These are phyloP conservation scores for Aspergillus fijiensis DNA, from an alignment of 2,329 filamentous ascomycete species.

Conservation along the genomic window DNA sequence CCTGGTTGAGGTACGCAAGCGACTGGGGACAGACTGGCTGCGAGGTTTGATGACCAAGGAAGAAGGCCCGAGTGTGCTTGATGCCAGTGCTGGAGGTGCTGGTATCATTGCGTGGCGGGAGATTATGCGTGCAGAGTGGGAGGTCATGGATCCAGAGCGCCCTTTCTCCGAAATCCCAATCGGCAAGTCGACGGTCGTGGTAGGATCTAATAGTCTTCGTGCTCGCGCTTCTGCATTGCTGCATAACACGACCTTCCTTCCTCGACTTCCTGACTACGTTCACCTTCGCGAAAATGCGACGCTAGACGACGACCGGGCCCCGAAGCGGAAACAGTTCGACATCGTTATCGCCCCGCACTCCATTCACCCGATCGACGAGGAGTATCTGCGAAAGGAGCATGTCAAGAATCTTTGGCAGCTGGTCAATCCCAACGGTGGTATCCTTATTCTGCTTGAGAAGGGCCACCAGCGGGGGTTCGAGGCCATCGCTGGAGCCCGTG, in stretches of 20 bases:
- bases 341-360: conserved; percentile 86
- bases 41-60: conserved; percentile 56
- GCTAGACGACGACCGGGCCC: conserved; percentile 56
- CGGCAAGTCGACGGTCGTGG: conserved; percentile 77
- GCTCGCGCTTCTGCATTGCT: conserved; percentile 74
- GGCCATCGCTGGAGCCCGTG: conserved; percentile 78
- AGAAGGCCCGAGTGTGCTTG: conserved; percentile 58
- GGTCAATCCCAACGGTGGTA: conserved; percentile 77
- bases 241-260: conserved; percentile 87
- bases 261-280: conserved; percentile 83
- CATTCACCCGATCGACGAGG: conserved; percentile 72
- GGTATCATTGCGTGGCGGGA: conserved; percentile 65
- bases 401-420: conserved; percentile 88
- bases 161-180: conserved; percentile 34
- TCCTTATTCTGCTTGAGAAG: conserved; percentile 87
- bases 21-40: conserved; percentile 60
- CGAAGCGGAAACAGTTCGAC: conserved; percentile 76
- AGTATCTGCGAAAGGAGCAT: conserved; percentile 72
- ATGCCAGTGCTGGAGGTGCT: conserved; percentile 62
- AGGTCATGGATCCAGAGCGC: conserved; percentile 56
- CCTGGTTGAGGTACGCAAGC: conserved; percentile 60
- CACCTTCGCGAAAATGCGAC: conserved; percentile 59
- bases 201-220: conserved; percentile 72
- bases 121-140: conserved; percentile 78
- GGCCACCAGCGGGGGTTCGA: conserved; percentile 90